Percentiles rank a stretch among this genome's conserved stretches.
Conservation (phyloP, 1,139 yeast species). For the Geotrichum macrosporum region DNA sequence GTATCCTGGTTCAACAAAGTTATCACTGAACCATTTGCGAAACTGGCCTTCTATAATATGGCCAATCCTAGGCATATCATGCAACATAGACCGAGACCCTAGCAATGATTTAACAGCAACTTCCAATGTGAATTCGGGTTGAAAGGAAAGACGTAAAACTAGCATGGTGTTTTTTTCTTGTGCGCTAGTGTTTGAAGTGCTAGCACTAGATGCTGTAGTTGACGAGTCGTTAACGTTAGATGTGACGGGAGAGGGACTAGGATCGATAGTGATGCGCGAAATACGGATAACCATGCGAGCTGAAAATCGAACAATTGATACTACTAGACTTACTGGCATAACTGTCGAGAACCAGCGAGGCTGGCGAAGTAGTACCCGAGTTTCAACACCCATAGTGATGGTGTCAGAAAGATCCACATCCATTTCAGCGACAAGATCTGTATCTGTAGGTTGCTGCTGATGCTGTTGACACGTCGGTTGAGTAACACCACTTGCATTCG, state of each 20-base stretch:
- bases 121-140: constrained; percentile 87
- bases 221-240: too few relatives aligned
- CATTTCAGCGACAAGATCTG: constrained; percentile 67
- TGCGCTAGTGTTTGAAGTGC: constrained; percentile 25
- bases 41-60: constrained; percentile 75
- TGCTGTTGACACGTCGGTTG: too few relatives aligned
- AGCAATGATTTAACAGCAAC: constrained; percentile 80
- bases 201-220: constrained; percentile 29
- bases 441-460: constrained; percentile 26
- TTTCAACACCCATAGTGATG: constrained; percentile 82
- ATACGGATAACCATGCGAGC: constrained; percentile 64
- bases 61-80: constrained; percentile 89
- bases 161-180: constrained; percentile 37
- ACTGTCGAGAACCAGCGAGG: constrained; percentile 79
- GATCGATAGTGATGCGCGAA: constrained; percentile 47
- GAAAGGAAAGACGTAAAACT: constrained; percentile 52
- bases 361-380: constrained; percentile 71
- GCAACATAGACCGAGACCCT: constrained; percentile 88
- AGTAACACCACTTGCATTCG: too few relatives aligned
- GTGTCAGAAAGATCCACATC: constrained; percentile 93
- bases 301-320: constrained; percentile 84
- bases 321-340: constrained; percentile 75
- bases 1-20: constrained; percentile 88
- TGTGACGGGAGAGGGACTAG: too few relatives aligned
- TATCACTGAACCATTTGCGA: constrained; percentile 84